Base-by-base conservation (phyloP, 345 rosid species). In the Boechera divaricarpa region DNA sequence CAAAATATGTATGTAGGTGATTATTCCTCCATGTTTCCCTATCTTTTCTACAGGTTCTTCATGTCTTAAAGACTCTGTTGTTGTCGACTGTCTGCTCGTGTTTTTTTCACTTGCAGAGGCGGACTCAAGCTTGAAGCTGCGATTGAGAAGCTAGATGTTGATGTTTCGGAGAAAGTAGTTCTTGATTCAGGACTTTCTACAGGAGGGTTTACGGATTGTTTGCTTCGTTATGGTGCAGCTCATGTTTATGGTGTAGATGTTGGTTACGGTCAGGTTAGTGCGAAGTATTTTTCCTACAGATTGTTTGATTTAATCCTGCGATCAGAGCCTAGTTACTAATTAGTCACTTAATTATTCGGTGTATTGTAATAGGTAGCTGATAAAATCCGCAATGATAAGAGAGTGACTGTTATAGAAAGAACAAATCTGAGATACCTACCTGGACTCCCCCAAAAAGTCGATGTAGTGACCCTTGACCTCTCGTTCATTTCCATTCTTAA, bases 1-100 rank as follows among this genome's bases (percentile, higher is more conserved):
- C 98, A 4, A 95, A 92, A 92, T 95, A 83, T 72, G 98, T 92
- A 90, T 95, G 99, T 91, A 95, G 98, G 99, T 95, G 97, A 95
- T 86, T 85, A 83, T 82, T 87, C 77, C 47, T 55, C 48, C 53
- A 63, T 58, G 48, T 68, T 75, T 49, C 71, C 52, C 42, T 32
- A 44, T 74, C 73, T 67, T 21, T 68, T 45, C 35, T 57, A 39
- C 56, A 7, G 33, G 59, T 79, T 73, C 42, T 11, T 47, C 1
- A 9, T 57, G 54, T n/a, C 11, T 72, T 32, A 1, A 7, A 11
- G 39, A 66, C 26, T 7, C 38, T 16, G 7, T 59, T 59, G 32
- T 78, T 78, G 64, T 67, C 57, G 51, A 72, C 74, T 59, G 28
- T 58, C 35, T 15, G 31, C 52, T 51, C 13, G 13, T 51, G 42